Conservation (phyloP, 108 stramenopile genomes). For the Cyclostephanos invisitatus region DNA sequence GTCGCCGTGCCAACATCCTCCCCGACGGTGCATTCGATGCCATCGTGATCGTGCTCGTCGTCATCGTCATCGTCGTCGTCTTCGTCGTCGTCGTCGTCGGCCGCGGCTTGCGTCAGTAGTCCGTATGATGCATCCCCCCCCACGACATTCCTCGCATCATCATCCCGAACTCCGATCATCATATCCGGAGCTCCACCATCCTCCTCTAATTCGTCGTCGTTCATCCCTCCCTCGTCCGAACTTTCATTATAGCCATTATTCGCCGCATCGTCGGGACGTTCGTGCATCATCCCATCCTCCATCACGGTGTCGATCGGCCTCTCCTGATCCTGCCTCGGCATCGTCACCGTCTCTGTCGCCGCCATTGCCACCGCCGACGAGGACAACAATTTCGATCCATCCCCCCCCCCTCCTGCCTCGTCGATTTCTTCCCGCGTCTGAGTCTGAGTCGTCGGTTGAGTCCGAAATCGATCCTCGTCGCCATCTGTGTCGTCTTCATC, state of each 20-base stretch:
- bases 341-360: no score
- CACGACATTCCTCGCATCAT: not conserved
- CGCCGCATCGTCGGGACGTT: not conserved
- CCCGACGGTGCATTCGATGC: not conserved
- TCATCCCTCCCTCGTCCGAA: not conserved
- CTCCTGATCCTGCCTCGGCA: no score
- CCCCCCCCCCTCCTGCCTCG: not conserved
- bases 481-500: not conserved
- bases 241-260: not conserved
- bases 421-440: not conserved
- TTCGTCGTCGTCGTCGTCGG: not conserved
- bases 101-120: constrained; percentile 6
- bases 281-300: no score
- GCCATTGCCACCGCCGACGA: no score
- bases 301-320: no score
- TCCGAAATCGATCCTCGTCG: not conserved
- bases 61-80: not conserved
- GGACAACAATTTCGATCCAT: not conserved
- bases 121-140: not conserved
- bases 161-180: not conserved
- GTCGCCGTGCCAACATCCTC: not conserved
- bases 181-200: not conserved
- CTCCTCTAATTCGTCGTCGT: not conserved
- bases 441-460: no score
- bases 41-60: not conserved